Evolutionary conservation across 352 stramenopile species (phyloP), one percentile per base, ranked within the genome.

Genomic region (Hyaloperonospora brassicae): DNA sequence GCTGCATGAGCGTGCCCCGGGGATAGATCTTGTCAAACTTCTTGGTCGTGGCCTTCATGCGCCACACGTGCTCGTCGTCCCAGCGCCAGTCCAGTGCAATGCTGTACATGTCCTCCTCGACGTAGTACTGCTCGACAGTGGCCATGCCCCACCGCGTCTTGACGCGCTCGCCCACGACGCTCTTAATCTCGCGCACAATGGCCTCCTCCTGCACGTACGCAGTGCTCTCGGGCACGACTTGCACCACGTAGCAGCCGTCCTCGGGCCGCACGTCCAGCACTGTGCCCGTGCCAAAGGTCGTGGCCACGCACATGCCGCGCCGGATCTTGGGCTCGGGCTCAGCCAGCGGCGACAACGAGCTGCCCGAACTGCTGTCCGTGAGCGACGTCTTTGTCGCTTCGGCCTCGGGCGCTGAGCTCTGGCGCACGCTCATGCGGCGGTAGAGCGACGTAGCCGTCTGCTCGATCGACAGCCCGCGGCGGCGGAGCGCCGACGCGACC

Each of bases 21-120:
- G 66, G 59, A 39, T 57, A 43, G 45, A 92, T 76, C 69, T 88
- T 90, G 39, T 92, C 81, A 49, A 93, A 93, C 73, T 90, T 93
- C 61, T 93, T 93, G 45, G 79, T 90, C n/a, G 79, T 91, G 14
- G 83, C 83, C 56, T 90, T 93, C 83, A 93, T 93, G 57, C 80
- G 78, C 79, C 79, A 93, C 14, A 93, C 80, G 52, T 93, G 83
- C 48, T 93, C 80, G 34, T 93, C 80, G 54, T 93, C 83, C 83
- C 83, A 93, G 51, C 83, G 78, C 83, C 83, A 93, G 68, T 93
- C 83, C 35, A 93, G 62, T 34, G 83, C 83, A 50, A 93, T 89
- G 61, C 71, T 89, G 68, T 93, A 93, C 79, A 89, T 93, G 67
- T 93, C 83, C 30, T 90, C 79, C n/a, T 90, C 79, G 25, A 87